Percentiles rank a stretch among this genome's conserved stretches.
Conservation (phyloP, 306 rosid genomes). For the Cucurbita pepo region DNA sequence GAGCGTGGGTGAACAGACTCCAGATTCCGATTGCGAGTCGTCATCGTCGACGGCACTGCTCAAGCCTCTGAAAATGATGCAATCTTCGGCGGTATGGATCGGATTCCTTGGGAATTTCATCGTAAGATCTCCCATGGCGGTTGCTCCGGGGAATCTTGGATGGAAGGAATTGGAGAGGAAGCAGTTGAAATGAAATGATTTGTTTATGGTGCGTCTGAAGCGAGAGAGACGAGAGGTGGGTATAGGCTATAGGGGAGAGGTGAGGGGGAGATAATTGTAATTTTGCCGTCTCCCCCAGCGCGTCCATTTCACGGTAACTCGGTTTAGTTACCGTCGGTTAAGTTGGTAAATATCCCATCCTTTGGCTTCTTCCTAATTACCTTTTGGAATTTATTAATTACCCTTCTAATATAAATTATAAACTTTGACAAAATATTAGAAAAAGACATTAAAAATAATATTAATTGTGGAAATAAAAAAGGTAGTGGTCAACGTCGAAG, state of each 20-base stretch:
- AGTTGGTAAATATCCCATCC: neutral
- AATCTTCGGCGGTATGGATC: neutral
- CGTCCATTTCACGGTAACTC: neutral
- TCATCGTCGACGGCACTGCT: neutral
- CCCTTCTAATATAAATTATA: neutral
- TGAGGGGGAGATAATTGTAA: neutral
- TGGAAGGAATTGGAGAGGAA: neutral
- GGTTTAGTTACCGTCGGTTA: neutral
- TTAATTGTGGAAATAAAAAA: neutral
- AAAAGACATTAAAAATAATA: neutral
- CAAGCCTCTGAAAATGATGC: neutral
- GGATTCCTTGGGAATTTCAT: neutral
- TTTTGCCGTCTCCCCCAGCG: neutral
- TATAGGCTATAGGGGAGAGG: neutral
- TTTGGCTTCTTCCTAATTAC: neutral
- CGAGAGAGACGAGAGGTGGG: neutral
- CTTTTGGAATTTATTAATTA: no score
- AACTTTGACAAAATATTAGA: neutral
- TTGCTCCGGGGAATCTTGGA: conserved; percentile 31
- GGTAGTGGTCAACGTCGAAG: neutral
- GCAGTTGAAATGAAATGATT: neutral
- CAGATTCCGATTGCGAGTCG: conserved; percentile 15
- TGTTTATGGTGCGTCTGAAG: conserved; percentile 2
- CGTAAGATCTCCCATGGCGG: conserved; percentile 2
- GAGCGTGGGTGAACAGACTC: conserved; percentile 45